phyloP scores from a whole-genome alignment of 768 basidiomycete genomes.

The Boletus eberwhitei region DNA sequence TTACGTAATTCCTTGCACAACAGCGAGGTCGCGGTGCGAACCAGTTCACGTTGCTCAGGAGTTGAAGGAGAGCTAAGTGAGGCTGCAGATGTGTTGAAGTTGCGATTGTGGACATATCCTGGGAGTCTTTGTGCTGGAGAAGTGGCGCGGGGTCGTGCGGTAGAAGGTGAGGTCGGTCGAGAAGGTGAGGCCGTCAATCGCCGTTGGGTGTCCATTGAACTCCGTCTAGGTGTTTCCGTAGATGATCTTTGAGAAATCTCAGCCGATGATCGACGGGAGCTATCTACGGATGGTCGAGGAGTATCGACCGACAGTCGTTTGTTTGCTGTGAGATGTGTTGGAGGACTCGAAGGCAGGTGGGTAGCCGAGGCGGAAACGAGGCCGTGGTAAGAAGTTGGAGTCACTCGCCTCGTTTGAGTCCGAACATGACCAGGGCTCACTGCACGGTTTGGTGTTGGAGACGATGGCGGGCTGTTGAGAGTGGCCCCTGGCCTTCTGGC shows the following conservation, averaged over 20 bases:
- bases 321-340: slow-evolving; percentile 29
- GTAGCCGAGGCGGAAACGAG: slow-evolving; percentile 49
- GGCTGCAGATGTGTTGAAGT: slow-evolving; percentile 57
- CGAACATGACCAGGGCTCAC: slow-evolving; percentile 44
- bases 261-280: slow-evolving; percentile 35
- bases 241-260: slow-evolving; percentile 38
- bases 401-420: slow-evolving; percentile 39
- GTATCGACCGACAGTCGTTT: slow-evolving; percentile 28
- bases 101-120: slow-evolving; percentile 50
- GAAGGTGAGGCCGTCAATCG: slow-evolving; percentile 28
- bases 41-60: slow-evolving; percentile 62
- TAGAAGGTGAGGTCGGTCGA: slow-evolving; percentile 42
- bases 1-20: slow-evolving; percentile 65
- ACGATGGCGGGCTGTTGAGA: slow-evolving; percentile 35
- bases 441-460: slow-evolving; percentile 38
- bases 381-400: slow-evolving; percentile 40
- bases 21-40: slow-evolving; percentile 60
- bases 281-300: slow-evolving; percentile 28
- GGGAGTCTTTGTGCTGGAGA: slow-evolving; percentile 43
- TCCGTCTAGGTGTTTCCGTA: slow-evolving; percentile 13
- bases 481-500: slow-evolving; percentile 36
- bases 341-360: slow-evolving; percentile 42
- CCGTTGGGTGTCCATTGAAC: slow-evolving; percentile 26
- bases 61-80: slow-evolving; percentile 49
- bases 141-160: slow-evolving; percentile 40